Base-by-base conservation (phyloP, 192 early-diverging fungal genomes). In the Diversispora epigaea region DNA sequence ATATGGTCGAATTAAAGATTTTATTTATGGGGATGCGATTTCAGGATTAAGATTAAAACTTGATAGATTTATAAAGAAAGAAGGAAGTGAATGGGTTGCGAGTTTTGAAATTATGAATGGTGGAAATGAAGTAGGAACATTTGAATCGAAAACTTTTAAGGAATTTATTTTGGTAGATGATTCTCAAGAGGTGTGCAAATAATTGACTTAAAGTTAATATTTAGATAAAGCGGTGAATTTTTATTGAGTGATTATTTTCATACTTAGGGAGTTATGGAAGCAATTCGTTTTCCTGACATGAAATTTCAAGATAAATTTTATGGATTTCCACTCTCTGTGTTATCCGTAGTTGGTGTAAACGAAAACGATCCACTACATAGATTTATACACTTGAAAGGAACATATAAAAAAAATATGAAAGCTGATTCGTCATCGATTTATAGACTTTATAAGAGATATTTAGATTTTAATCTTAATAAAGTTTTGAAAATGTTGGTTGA, bases 391-490 rank as follows among this genome's bases (percentile, higher is more conserved):
- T 63, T 78, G 4, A 78, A 75, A 32, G 78, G 78, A 41, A 41
- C 4, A 17, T 76, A 76, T 43, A 68, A 40, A 9, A 43, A 64
- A 11, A 61, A 32, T 14, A 21, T 41, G 2, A 14, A 50, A 6
- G n/a, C 1, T 4, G 14, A 17, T n/a, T 22, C 17, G 6, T 19
- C 8, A 32, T 32, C 25, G 2, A 32, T 32, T 32, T 79, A 76
- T 58, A 50, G 78, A 11, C 44, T 79, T 2, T 79, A 69, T 63
- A 66, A 50, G 55, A 47, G 78, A n/a, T 79, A 76, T 43, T 55
- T 71, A 4, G 78, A 79, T 45, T 79, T 79, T 45, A 79, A 77
- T 21, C n/a, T 70, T 47, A 66, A 79, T 49, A 79, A 79, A 43
- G 60, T 75, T 3, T 46, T 63, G 22, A 44, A 6, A 6, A 69